Percentiles rank a stretch among this genome's conserved stretches.
Conservation (phyloP, 176 grass and related monocot species). For the Zea mays region Zm-B73-REFERENCE-NAM-5.0 NC_050104.1:107868001-107868500, state of each 20-base stretch:
- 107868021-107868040: too few species aligned
- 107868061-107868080: too few species aligned
- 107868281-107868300: neutral
- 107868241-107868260: conserved; percentile 34
- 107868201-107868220: conserved; percentile 83
- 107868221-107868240: conserved; percentile 55
- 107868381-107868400: conserved; percentile 50
- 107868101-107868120: too few species aligned
- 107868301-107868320: conserved; percentile 1
- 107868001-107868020: too few species aligned
- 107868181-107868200: conserved; percentile 88
- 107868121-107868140: too few species aligned
- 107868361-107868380: conserved; percentile 65
- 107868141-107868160: too few species aligned
- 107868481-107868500: conserved; percentile 18
- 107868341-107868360: conserved; percentile 15
- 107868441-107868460: conserved; percentile 97
- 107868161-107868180: conserved; percentile 67
- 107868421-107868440: conserved; percentile 77
- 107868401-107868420: conserved; percentile 39
- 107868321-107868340: neutral
- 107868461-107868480: conserved; percentile 21
- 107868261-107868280: conserved; percentile 42
- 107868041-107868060: too few species aligned
- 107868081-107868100: too few species aligned